phyloP scores from a whole-genome alignment of 805 yeast species.

The Starmerella geochares region DNA sequence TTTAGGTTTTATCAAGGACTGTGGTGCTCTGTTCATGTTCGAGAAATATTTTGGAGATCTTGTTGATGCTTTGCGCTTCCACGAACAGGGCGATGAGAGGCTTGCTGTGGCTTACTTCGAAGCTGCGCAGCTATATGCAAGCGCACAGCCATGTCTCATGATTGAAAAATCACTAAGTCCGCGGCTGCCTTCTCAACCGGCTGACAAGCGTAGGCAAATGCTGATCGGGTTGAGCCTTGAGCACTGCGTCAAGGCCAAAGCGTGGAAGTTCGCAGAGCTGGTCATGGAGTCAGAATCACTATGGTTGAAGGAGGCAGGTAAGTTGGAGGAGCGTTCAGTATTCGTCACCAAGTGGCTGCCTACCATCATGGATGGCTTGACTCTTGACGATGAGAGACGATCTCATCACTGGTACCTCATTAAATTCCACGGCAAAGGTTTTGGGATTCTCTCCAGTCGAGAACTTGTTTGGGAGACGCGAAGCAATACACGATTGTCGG shows the following conservation, averaged over 20 bases:
- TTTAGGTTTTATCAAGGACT: neutral
- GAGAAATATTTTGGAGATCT: neutral
- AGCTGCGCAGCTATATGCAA: neutral
- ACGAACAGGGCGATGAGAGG: neutral
- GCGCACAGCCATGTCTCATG: neutral
- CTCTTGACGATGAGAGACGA: neutral
- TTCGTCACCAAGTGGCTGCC: constrained; percentile 2
- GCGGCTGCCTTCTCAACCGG: neutral
- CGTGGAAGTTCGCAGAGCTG: neutral
- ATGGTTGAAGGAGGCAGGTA: neutral
- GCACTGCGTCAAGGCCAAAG: neutral
- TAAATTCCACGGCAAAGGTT: neutral
- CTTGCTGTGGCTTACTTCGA: neutral
- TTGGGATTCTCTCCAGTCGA: neutral
- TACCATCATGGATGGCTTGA: neutral
- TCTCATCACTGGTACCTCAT: constrained; percentile 1
- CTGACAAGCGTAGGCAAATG: neutral
- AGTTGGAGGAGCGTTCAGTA: neutral
- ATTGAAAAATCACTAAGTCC: neutral
- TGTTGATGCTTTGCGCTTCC: neutral
- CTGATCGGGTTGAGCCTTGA: neutral
- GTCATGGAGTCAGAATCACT: neutral
- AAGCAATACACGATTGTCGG: neutral
- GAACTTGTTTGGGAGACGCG: constrained; percentile 1
- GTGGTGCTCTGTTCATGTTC: neutral